phyloP scores from a whole-genome alignment of 2,329 filamentous ascomycete species.

The Ophiognomonia clavigignenti-juglandacearum region DNA sequence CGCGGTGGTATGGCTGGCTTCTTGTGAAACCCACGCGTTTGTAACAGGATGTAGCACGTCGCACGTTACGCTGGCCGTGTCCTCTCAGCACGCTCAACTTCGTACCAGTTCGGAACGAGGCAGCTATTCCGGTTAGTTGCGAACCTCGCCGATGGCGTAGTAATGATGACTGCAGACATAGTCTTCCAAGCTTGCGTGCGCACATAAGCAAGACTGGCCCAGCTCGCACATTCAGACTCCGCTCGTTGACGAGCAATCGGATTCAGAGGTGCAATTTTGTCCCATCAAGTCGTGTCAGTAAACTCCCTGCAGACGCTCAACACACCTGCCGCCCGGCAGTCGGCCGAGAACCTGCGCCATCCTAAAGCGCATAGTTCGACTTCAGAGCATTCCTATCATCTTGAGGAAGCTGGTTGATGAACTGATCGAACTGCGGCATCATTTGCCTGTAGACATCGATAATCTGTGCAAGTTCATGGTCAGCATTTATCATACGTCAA shows the following conservation, averaged over 20 bases:
- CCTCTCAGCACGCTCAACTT: no score
- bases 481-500: background rate
- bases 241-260: background rate
- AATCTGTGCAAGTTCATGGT: constrained; percentile 26
- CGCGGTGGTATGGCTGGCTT: background rate
- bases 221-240: no score
- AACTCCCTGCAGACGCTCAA: background rate
- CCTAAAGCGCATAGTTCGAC: constrained; percentile 34
- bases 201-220: no score
- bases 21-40: no score
- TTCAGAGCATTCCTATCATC: constrained; percentile 46
- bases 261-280: background rate
- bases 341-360: background rate
- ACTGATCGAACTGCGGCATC: constrained; percentile 54
- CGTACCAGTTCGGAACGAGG: no score
- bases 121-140: no score
- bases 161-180: no score
- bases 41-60: no score
- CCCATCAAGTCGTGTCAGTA: background rate
- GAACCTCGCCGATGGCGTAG: no score
- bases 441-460: constrained; percentile 53
- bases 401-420: constrained; percentile 45
- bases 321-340: no score
- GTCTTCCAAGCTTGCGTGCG: no score
- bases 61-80: no score